Percentiles rank a stretch among this genome's conserved stretches.
Evolutionary conservation across 306 rosid genomes (phyloP).

Genomic region (Dryas drummondii): DNA sequence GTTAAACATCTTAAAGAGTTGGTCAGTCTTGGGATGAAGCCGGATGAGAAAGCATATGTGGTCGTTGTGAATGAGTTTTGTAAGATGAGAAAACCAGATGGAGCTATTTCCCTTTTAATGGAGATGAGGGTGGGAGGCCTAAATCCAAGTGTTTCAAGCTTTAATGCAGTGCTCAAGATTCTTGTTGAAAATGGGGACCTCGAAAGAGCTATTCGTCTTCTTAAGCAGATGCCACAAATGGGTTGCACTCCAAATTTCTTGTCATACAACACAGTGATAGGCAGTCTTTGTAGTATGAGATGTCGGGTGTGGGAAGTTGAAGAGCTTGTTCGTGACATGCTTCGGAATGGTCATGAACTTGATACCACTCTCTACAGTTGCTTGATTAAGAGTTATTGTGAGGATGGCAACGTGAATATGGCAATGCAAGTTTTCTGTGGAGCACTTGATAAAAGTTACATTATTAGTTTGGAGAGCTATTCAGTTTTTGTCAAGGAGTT

Average conservation of each 20-base stretch:
- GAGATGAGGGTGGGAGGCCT: conserved; percentile 44
- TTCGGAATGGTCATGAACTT: conserved; percentile 38
- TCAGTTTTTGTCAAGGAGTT: conserved; percentile 28
- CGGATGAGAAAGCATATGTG: conserved; percentile 41
- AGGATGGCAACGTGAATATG: conserved; percentile 32
- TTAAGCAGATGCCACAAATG: conserved; percentile 49
- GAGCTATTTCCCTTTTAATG: conserved; percentile 43
- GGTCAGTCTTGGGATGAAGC: conserved; percentile 36
- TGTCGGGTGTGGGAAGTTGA: conserved; percentile 42
- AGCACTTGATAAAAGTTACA: conserved; percentile 28
- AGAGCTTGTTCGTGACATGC: conserved; percentile 45
- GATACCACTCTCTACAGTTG: conserved; percentile 38
- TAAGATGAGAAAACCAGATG: conserved; percentile 36
- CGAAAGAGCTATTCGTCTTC: conserved; percentile 40
- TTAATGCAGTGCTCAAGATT: conserved; percentile 41
- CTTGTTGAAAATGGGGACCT: conserved; percentile 41
- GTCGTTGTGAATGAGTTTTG: conserved; percentile 47
- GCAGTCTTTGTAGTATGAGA: conserved; percentile 41
- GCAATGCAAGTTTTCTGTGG: conserved; percentile 37
- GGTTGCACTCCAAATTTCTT: conserved; percentile 51
- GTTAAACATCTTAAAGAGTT: conserved; percentile 37
- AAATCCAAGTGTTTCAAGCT: conserved; percentile 45
- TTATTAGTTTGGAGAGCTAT: conserved; percentile 41
- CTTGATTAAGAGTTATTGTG: conserved; percentile 42
- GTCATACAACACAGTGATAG: conserved; percentile 39